These are phyloP conservation scores for Ophiostoma angusticollis DNA, from an alignment of 2,329 filamentous ascomycete genomes.

Conservation along the genomic window DNA sequence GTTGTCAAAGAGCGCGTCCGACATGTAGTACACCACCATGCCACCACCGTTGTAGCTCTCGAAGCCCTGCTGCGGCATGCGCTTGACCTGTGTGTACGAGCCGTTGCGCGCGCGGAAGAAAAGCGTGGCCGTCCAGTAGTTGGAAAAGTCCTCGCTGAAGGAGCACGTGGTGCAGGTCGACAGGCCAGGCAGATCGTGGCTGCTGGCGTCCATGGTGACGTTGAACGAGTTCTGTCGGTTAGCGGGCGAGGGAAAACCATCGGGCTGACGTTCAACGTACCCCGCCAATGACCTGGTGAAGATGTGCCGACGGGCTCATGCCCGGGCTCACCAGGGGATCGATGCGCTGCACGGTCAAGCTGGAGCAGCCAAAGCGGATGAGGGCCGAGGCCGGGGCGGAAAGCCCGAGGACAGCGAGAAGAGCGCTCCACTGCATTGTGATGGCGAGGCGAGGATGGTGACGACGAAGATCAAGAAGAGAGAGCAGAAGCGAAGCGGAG, in stretches of 20 bases:
- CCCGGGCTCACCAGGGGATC: background rate
- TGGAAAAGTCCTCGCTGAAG: conserved; percentile 24
- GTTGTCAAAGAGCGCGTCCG: conserved; percentile 25
- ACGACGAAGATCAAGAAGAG: background rate
- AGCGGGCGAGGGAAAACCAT: conserved; percentile 18
- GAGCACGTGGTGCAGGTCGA: conserved; percentile 32
- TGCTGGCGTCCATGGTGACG: conserved; percentile 26
- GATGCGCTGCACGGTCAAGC: conserved; percentile 30
- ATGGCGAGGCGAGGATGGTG: too few relatives aligned
- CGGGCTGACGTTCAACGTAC: too few relatives aligned
- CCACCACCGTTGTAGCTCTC: conserved; percentile 29
- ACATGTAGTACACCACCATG: conserved; percentile 35
- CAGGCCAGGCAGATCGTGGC: conserved; percentile 5
- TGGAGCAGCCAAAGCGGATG: conserved; percentile 33
- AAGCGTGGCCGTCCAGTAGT: conserved; percentile 25
- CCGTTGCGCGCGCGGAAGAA: conserved; percentile 29
- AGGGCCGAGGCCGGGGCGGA: conserved; percentile 18
- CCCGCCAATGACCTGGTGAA: conserved; percentile 33
- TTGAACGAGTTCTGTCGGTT: conserved; percentile 33
- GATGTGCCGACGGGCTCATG: conserved; percentile 1
- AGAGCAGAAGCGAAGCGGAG: background rate
- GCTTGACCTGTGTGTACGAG: conserved; percentile 24
- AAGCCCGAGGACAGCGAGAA: conserved; percentile 18
- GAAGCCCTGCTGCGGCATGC: conserved; percentile 20
- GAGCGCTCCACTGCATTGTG: conserved; percentile 17